Conservation (phyloP, 345 rosid genomes). For the Salix udensis region DNA sequence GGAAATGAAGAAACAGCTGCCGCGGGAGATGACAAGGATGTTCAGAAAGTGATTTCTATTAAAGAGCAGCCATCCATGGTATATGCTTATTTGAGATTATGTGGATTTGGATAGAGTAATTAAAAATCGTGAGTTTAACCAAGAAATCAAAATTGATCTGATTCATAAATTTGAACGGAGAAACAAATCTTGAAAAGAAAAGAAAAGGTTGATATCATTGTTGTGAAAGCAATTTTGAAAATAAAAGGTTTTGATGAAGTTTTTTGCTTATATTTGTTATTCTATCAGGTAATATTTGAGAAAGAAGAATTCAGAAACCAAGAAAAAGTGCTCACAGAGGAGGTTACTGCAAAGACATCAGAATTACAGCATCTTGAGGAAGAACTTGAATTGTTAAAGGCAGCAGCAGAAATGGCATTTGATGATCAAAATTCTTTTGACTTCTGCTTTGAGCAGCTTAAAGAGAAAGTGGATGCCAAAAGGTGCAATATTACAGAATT, state of each 20-base stretch:
- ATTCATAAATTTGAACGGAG: neutral
- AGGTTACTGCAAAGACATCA: conserved; percentile 35
- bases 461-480: conserved; percentile 37
- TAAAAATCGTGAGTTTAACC: too few species aligned
- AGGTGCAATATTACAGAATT: conserved; percentile 38
- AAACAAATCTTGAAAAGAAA: neutral
- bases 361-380: conserved; percentile 42
- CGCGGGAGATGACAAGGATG: conserved; percentile 15
- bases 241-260: neutral
- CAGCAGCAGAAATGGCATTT: conserved; percentile 52
- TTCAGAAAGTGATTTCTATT: conserved; percentile 14
- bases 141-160: neutral
- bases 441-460: conserved; percentile 47
- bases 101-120: neutral
- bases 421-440: conserved; percentile 43
- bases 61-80: conserved; percentile 42
- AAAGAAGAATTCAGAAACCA: conserved; percentile 27
- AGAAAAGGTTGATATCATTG: neutral
- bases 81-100: conserved; percentile 10
- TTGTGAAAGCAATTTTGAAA: neutral
- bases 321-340: conserved; percentile 37
- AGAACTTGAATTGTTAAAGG: conserved; percentile 52
- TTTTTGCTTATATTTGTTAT: conserved; percentile 12
- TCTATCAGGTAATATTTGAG: conserved; percentile 34
- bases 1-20: conserved; percentile 20